A percentile compares a stretch with the other conserved stretches of the same genome.
Evolutionary conservation across 805 yeast genomes (phyloP).

Genomic region (Blastobotrys terrestris): DNA sequence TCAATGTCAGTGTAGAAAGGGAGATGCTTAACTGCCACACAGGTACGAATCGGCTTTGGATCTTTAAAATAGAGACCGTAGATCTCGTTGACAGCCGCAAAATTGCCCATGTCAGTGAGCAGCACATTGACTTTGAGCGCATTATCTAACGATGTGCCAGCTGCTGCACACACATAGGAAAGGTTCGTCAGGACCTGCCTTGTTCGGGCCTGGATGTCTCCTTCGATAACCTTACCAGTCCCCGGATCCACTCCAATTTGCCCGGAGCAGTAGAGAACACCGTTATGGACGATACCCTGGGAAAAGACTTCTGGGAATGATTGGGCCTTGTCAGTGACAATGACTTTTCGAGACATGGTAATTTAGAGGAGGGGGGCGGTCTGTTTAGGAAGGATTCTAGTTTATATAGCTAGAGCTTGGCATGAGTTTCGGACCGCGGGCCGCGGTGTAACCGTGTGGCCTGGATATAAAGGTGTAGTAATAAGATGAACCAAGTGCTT

Average conservation of each 20-base stretch:
- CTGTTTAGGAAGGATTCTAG: too few relatives aligned
- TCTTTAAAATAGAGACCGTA: conserved; percentile 43
- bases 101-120: conserved; percentile 81
- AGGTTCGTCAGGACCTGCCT: conserved; percentile 33
- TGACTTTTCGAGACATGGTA: neutral
- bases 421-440: too few relatives aligned
- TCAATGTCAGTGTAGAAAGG: conserved; percentile 84
- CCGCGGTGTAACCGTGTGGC: too few relatives aligned
- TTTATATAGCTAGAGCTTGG: too few relatives aligned
- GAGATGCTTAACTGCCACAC: conserved; percentile 86
- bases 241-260: conserved; percentile 38
- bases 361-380: too few relatives aligned
- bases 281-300: conserved; percentile 76
- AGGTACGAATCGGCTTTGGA: conserved; percentile 80
- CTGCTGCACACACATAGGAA: conserved; percentile 63
- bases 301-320: conserved; percentile 74
- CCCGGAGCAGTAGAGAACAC: conserved; percentile 70
- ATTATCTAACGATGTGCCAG: conserved; percentile 73
- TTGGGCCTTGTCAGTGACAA: conserved; percentile 1
- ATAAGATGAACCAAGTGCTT: too few relatives aligned
- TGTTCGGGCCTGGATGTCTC: conserved; percentile 9
- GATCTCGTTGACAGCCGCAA: conserved; percentile 76
- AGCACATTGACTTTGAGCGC: conserved; percentile 82
- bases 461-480: too few relatives aligned
- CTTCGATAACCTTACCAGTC: conserved; percentile 11